Base-by-base conservation (phyloP, 192 early-diverging fungal genomes). In the Linnemannia schmuckeri region DNA sequence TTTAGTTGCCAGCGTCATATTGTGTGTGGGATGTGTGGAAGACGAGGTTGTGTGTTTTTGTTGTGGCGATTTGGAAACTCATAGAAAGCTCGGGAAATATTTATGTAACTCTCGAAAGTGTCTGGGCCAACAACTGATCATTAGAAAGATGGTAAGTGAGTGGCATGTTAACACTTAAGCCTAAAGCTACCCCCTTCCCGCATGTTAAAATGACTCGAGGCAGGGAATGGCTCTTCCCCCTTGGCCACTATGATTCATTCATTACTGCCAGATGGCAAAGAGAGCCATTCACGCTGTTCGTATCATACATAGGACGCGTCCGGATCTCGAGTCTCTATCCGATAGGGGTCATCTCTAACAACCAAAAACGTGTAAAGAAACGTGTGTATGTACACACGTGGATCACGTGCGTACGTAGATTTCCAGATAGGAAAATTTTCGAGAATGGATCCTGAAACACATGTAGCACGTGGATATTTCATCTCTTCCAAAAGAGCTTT, bases 1-100 rank as follows among this genome's bases (percentile, higher is more conserved):
- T 20, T 78, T 82, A 37, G 54, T 76, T 30, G 40, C 35, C 30
- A 82, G 75, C 37, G 75, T 76, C 81, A 82, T 82, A 38, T 72
- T 30, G 40, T 15, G 22, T 46, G 40, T 72, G 30, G 61, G 9
- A 72, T 55, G 35, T 76, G 46, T 76, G 15, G 10, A 10, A 61
- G 33, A 38, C 2, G 54, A 61, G 54, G 52, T 33, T 4, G 30
- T 17, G 17, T 41, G 22, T 37, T 61, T 35, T 33, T 52, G 15
- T 35, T 38, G 69, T 42, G 66, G 1, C 3, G 69, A 52, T 71
- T 78, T 27, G 69, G 22, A 78, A 52, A 24, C 22, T 38, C 38
- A 78, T 49, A 44, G 46, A 69, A 49, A 24, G 30, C 22, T 55
- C 6, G 42, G 30, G 70, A 57, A 44, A 46, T 68, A 77, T 66